phyloP scores from a whole-genome alignment of 2,329 filamentous ascomycete genomes.

The Pseudogymnoascus sp. region DNA sequence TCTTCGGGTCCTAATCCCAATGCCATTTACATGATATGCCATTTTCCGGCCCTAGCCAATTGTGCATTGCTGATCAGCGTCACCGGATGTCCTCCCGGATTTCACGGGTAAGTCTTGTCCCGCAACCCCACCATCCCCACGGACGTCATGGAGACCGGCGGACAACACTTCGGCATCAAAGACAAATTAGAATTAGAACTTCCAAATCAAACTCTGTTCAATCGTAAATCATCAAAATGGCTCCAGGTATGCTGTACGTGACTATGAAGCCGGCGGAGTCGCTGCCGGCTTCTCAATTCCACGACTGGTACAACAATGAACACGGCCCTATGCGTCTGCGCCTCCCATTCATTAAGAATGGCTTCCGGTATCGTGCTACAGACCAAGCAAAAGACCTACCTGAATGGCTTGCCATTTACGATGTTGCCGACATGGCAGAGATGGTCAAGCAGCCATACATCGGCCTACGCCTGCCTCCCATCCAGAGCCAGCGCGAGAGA shows the following conservation, averaged over 20 bases:
- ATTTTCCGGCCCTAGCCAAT: not conserved
- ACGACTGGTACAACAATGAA: slow-evolving; percentile 93
- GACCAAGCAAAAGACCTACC: slow-evolving; percentile 49
- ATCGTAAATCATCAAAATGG: not conserved
- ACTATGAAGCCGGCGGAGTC: slow-evolving; percentile 71
- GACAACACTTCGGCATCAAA: not conserved
- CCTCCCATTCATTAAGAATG: slow-evolving; percentile 64
- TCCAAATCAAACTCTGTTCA: not conserved
- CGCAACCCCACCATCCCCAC: not conserved
- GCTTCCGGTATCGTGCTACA: slow-evolving; percentile 66
- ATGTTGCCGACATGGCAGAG: slow-evolving; percentile 65
- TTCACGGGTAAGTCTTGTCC: not conserved
- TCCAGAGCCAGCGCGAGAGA: slow-evolving; percentile 50
- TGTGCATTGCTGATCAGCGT: not conserved
- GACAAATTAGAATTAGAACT: not conserved
- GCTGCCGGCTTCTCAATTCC: slow-evolving; percentile 57
- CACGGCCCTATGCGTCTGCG: slow-evolving; percentile 76
- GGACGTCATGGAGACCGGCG: not conserved
- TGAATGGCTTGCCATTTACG: slow-evolving; percentile 72
- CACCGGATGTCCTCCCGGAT: not conserved
- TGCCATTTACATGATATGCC: not conserved
- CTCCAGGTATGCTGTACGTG: slow-evolving; percentile 68
- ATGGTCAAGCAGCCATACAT: slow-evolving; percentile 65
- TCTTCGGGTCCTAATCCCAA: not conserved
- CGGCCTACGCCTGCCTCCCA: slow-evolving; percentile 46